Evolutionary conservation across 2,329 filamentous ascomycete genomes (phyloP).

Genomic region (Diaporthe citri): DNA sequence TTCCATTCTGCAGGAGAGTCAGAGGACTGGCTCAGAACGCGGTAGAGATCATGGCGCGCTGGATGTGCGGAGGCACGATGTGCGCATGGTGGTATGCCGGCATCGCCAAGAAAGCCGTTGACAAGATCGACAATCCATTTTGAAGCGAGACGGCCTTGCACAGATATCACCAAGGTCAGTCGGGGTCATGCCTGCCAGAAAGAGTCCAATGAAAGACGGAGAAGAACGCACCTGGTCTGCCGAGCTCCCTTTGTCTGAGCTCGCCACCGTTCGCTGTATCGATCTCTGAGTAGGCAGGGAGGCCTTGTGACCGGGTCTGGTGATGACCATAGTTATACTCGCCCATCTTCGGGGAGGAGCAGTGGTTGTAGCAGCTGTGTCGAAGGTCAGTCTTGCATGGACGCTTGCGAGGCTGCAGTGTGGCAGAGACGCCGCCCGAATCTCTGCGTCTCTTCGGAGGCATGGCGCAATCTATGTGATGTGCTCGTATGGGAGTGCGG

Average conservation of each 20-base stretch:
- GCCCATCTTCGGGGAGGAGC: constrained; percentile 7
- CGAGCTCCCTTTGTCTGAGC: constrained; percentile 26
- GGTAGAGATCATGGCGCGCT: constrained; percentile 27
- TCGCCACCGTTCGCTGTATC: not conserved
- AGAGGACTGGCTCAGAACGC: constrained; percentile 28
- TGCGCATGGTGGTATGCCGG: constrained; percentile 2
- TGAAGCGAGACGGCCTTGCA: constrained; percentile 34
- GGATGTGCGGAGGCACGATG: not conserved
- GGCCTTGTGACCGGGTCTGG: constrained; percentile 38
- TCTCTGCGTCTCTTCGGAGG: not conserved
- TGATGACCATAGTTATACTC: constrained; percentile 27
- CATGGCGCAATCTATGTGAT: constrained; percentile 1
- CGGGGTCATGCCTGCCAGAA: not conserved
- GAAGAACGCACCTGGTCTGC: constrained; percentile 24
- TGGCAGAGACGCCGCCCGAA: not conserved
- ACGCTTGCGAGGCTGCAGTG: constrained; percentile 2
- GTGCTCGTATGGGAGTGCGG: not conserved
- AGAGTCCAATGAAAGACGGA: not conserved
- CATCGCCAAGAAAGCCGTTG: constrained; percentile 5
- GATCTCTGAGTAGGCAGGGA: constrained; percentile 34
- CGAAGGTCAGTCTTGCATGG: constrained; percentile 22
- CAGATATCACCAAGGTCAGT: not conserved
- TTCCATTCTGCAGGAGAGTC: constrained; percentile 1
- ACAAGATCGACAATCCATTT: constrained; percentile 39
- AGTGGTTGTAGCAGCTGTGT: not conserved